Evolutionary conservation across 2,329 filamentous ascomycete species (phyloP).

Genomic region (Gnomoniopsis smithogilvyi): DNA sequence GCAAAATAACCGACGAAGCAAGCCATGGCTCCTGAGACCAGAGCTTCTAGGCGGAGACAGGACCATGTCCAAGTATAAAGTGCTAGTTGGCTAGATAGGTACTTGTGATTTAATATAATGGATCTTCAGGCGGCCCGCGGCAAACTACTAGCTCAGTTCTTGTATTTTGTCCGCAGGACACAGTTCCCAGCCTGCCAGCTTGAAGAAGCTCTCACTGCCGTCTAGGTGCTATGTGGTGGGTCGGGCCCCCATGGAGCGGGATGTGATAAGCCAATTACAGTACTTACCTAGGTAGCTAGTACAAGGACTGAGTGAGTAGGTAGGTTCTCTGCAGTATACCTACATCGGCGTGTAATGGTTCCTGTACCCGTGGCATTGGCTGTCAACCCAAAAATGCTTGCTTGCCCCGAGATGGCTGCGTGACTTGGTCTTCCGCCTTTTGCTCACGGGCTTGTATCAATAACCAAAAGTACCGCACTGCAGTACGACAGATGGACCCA

Average conservation of each 20-base stretch:
- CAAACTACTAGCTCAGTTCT: too few species aligned
- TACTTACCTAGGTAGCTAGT: neutral
- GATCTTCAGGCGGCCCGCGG: too few species aligned
- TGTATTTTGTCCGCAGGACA: too few species aligned
- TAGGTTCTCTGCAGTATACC: too few species aligned
- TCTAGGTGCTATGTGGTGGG: too few species aligned
- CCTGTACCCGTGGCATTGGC: slow-evolving; percentile 1
- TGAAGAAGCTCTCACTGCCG: too few species aligned
- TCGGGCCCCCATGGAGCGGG: too few species aligned
- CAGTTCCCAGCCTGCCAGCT: neutral
- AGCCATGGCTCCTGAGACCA: too few species aligned
- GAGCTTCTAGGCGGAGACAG: neutral
- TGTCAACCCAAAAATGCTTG: neutral
- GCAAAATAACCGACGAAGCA: neutral
- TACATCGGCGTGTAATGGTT: slow-evolving; percentile 3
- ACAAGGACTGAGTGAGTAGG: too few species aligned
- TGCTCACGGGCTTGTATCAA: neutral
- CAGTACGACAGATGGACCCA: neutral
- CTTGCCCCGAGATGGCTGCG: neutral
- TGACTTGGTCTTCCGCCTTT: neutral
- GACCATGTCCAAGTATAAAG: neutral
- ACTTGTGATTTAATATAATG: neutral
- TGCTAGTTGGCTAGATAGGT: too few species aligned
- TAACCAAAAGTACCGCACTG: neutral
- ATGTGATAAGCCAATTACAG: neutral